phyloP scores from a whole-genome alignment of 2,329 filamentous ascomycete species.

The Cryphonectria radicalis region DNA sequence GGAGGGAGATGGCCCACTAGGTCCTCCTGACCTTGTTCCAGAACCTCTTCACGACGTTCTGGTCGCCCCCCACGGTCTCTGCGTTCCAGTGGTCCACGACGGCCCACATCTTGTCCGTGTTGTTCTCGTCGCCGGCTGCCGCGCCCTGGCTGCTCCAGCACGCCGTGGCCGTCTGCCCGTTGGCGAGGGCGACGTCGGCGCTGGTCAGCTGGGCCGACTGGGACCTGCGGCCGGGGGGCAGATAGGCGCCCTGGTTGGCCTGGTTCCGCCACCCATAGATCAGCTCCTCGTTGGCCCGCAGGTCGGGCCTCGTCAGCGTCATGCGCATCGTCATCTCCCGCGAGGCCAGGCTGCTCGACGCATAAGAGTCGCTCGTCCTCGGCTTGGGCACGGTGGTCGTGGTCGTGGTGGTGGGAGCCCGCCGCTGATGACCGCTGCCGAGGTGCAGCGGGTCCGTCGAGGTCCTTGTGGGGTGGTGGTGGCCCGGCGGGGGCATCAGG shows the following conservation, averaged over 20 bases:
- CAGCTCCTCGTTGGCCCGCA: conserved; percentile 74
- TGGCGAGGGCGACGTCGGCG: conserved; percentile 31
- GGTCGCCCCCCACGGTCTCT: conserved; percentile 49
- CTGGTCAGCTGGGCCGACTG: conserved; percentile 42
- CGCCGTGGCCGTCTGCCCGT: conserved; percentile 40
- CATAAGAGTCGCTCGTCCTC: conserved; percentile 39
- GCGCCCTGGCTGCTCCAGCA: conserved; percentile 41
- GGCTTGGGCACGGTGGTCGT: conserved; percentile 28
- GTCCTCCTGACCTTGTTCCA: conserved; percentile 65
- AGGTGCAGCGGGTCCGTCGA: conserved; percentile 35
- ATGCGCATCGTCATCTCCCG: conserved; percentile 96
- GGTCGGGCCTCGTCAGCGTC: conserved; percentile 89
- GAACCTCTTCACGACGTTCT: conserved; percentile 63
- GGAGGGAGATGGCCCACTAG: conserved; percentile 30
- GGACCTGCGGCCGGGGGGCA: conserved; percentile 49
- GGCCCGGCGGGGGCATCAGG: conserved; percentile 32
- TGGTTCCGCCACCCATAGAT: conserved; percentile 69
- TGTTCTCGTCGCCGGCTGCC: conserved; percentile 54
- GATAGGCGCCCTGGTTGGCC: conserved; percentile 33
- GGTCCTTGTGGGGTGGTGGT: conserved; percentile 37
- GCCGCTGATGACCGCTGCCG: conserved; percentile 9
- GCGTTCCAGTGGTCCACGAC: conserved; percentile 57
- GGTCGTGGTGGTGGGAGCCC: neutral
- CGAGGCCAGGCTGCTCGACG: conserved; percentile 47
- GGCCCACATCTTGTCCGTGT: conserved; percentile 57